phyloP scores from a whole-genome alignment of 495 filamentous ascomycete genomes.

The Massariosphaeria phaeospora region DNA sequence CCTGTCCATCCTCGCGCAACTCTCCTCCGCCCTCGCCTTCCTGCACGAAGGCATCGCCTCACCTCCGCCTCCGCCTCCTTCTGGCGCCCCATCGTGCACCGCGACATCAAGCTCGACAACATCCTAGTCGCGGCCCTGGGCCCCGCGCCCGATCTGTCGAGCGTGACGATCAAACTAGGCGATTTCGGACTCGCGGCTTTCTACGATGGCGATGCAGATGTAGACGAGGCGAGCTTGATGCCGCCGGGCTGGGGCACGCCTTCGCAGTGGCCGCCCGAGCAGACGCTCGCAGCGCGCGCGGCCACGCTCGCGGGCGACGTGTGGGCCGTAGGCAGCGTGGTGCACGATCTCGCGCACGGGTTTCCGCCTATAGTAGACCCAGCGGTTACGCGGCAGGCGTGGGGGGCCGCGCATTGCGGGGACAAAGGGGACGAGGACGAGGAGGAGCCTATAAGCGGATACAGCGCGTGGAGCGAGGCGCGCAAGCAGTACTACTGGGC shows the following conservation, averaged over 20 bases:
- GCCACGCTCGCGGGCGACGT: constrained; percentile 14
- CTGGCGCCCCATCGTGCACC: constrained; percentile 16
- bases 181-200: constrained; percentile 16
- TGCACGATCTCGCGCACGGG: constrained; percentile 15
- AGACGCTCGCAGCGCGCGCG: background rate
- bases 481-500: constrained; percentile 3
- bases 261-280: constrained; percentile 17
- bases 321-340: constrained; percentile 18
- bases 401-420: too few species aligned
- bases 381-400: background rate
- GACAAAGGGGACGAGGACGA: too few species aligned
- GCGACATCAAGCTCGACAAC: too few species aligned
- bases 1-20: constrained; percentile 12
- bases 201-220: constrained; percentile 9
- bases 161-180: constrained; percentile 22
- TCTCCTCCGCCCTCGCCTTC: constrained; percentile 14
- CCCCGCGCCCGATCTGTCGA: too few species aligned
- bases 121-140: constrained; percentile 4
- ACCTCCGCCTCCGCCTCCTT: background rate
- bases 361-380: constrained; percentile 4
- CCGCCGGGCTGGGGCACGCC: background rate
- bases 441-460: background rate
- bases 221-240: background rate
- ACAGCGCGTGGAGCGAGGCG: background rate
- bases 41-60: constrained; percentile 14